Percentiles rank a stretch among this genome's conserved stretches.
Conservation (phyloP, 805 yeast genomes). For the Metschnikowia aberdeeniae region DNA sequence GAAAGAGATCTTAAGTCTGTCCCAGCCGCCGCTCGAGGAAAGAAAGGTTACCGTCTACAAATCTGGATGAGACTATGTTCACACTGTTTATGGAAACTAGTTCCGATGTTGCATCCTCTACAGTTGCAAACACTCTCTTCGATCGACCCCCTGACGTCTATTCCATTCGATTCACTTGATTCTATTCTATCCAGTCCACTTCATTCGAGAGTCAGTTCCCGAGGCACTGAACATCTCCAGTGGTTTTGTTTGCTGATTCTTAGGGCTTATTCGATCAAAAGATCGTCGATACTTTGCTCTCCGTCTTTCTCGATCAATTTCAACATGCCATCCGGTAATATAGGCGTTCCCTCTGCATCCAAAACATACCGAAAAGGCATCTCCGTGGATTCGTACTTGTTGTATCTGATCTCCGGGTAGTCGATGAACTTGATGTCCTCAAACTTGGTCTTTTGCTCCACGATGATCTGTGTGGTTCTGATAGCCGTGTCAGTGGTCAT, state of each 20-base stretch:
- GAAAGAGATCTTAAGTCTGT: constrained; percentile 44
- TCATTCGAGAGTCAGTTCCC: too few relatives aligned
- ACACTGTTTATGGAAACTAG: too few relatives aligned
- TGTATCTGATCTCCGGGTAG: constrained; percentile 89
- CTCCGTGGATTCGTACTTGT: constrained; percentile 86
- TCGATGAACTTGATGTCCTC: constrained; percentile 82
- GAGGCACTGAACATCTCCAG: too few relatives aligned
- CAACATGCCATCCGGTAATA: constrained; percentile 89
- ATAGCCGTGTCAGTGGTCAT: constrained; percentile 99
- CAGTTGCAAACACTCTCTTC: too few relatives aligned
- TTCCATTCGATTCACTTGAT: not conserved
- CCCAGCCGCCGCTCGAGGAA: constrained; percentile 21
- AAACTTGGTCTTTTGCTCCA: constrained; percentile 54
- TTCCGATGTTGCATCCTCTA: too few relatives aligned
- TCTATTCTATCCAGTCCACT: too few relatives aligned
- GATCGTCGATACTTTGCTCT: constrained; percentile 75
- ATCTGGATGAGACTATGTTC: not conserved
- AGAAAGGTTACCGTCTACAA: constrained; percentile 27
- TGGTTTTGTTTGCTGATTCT: too few relatives aligned
- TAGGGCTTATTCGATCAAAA: constrained; percentile 35
- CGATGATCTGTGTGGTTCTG: constrained; percentile 79
- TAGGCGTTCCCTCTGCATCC: constrained; percentile 62
- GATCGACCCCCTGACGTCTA: too few relatives aligned
- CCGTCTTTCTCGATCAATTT: constrained; percentile 81
- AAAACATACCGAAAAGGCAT: constrained; percentile 95